Evolutionary conservation across 805 yeast genomes (phyloP).

Genomic region (Saccharomycopsis schoenii): DNA sequence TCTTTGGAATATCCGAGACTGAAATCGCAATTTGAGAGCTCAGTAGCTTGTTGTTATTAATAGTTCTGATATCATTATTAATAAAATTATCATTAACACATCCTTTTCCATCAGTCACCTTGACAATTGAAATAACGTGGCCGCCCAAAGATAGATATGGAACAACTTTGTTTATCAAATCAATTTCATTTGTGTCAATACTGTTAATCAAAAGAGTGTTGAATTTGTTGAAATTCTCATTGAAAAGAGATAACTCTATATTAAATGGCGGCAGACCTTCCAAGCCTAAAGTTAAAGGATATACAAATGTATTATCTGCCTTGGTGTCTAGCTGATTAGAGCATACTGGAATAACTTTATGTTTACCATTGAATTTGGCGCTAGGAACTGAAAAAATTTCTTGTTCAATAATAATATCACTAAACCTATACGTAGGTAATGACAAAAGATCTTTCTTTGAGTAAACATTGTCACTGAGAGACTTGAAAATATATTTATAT

Average conservation of each 20-base stretch:
- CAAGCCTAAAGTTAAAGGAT: constrained; percentile 46
- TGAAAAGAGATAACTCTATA: constrained; percentile 46
- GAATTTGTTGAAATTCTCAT: constrained; percentile 47
- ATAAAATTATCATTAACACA: constrained; percentile 43
- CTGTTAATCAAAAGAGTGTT: constrained; percentile 37
- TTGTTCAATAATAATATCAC: constrained; percentile 36
- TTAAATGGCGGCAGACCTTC: constrained; percentile 55
- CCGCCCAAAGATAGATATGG: constrained; percentile 57
- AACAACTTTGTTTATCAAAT: constrained; percentile 34
- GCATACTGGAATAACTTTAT: constrained; percentile 43
- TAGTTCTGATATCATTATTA: constrained; percentile 20
- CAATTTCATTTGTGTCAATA: constrained; percentile 30
- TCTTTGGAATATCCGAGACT: constrained; percentile 70
- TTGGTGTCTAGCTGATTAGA: constrained; percentile 25
- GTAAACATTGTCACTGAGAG: constrained; percentile 59
- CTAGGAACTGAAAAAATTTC: constrained; percentile 53
- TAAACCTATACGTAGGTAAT: constrained; percentile 22
- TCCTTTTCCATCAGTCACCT: constrained; percentile 58
- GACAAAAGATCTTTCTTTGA: constrained; percentile 29
- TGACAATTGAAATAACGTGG: constrained; percentile 48
- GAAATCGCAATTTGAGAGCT: constrained; percentile 39
- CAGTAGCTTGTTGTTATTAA: constrained; percentile 5
- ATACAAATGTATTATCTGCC: constrained; percentile 30
- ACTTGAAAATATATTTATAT: constrained; percentile 50
- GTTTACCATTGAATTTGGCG: constrained; percentile 34